Percentiles rank a stretch among this genome's conserved stretches.
These are phyloP conservation scores for Eucalyptus albens DNA, from an alignment of 345 rosid genomes.

Conservation along the genomic window DNA sequence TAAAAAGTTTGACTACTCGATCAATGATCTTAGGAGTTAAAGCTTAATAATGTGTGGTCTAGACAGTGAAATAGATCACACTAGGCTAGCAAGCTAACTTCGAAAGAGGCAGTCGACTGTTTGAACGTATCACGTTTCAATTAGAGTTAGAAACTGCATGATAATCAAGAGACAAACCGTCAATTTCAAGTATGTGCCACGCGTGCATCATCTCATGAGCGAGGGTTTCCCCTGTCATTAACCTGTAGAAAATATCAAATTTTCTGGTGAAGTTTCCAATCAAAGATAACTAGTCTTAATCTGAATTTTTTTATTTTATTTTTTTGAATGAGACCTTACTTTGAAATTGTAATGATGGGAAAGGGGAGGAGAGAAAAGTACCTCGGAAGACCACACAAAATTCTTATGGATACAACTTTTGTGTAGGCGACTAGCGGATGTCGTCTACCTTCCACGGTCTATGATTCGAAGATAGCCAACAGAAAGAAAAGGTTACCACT, in stretches of 20 bases:
- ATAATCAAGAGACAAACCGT: neutral
- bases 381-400: neutral
- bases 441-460: neutral
- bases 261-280: neutral
- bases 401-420: neutral
- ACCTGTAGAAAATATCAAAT: neutral
- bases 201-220: conserved; percentile 7
- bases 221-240: neutral
- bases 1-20: neutral
- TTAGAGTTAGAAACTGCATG: neutral
- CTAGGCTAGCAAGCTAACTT: neutral
- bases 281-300: neutral
- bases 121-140: neutral
- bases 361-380: neutral
- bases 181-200: neutral
- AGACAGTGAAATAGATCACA: neutral
- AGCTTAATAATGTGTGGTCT: neutral
- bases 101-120: neutral
- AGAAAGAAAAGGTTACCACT: neutral
- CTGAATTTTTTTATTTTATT: neutral
- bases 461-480: neutral
- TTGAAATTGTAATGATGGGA: neutral
- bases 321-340: neutral
- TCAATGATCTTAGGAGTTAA: neutral
- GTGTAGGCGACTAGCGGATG: neutral